phyloP scores from a whole-genome alignment of 2,329 filamentous ascomycete genomes.

The Albophoma yamanashiensis region DNA sequence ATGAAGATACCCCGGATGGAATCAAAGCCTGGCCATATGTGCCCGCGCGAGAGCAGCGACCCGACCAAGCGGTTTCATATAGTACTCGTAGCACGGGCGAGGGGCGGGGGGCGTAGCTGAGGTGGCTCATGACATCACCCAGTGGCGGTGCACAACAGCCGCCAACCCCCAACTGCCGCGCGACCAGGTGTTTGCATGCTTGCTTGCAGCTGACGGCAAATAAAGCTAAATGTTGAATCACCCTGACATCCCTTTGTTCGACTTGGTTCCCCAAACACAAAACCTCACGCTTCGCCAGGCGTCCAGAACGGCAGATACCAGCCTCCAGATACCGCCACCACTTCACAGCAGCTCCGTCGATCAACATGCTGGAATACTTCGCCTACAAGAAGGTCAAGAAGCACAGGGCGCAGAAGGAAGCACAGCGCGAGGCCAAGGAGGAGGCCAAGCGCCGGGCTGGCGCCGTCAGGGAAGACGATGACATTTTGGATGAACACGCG shows the following conservation, averaged over 20 bases:
- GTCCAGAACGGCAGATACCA: neutral
- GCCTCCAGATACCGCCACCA: no score
- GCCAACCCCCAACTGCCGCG: neutral
- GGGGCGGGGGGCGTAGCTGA: neutral
- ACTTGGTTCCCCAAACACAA: neutral
- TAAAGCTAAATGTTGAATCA: neutral
- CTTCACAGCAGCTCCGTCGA: constrained; percentile 7
- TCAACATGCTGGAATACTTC: constrained; percentile 52
- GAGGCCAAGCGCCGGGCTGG: constrained; percentile 8
- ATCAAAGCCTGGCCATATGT: neutral
- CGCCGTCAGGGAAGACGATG: constrained; percentile 2
- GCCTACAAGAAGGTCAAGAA: constrained; percentile 53
- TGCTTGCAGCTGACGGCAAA: neutral
- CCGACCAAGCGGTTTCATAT: no score
- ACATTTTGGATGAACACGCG: neutral
- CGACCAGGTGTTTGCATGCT: neutral
- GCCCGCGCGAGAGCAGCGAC: no score
- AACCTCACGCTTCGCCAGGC: neutral
- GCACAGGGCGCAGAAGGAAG: constrained; percentile 38
- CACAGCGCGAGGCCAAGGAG: constrained; percentile 13
- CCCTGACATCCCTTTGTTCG: neutral
- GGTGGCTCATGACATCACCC: constrained; percentile 21
- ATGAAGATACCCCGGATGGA: neutral
- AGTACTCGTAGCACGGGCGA: neutral
- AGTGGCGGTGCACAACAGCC: constrained; percentile 18